Conservation (phyloP, 2,329 filamentous ascomycete species). For the Sclerotinia minor region DNA sequence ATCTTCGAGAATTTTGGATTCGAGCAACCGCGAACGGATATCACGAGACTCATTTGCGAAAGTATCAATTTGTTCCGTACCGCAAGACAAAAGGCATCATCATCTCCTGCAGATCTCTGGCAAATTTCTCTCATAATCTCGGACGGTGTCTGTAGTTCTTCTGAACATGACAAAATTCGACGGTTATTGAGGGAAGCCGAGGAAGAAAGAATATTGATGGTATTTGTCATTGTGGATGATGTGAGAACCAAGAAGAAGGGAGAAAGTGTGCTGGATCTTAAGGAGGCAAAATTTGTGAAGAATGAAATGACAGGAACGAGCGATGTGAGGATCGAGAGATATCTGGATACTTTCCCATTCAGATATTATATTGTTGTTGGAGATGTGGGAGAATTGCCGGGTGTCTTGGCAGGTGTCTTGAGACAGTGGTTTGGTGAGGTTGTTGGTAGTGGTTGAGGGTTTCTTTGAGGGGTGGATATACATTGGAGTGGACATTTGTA, state of each 20-base stretch:
- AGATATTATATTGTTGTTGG: constrained; percentile 95
- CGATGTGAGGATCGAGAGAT: constrained; percentile 79
- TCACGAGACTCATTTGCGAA: constrained; percentile 72
- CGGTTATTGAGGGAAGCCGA: constrained; percentile 82
- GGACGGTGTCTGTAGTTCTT: constrained; percentile 83
- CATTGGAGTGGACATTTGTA: not conserved
- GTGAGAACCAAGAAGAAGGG: constrained; percentile 52
- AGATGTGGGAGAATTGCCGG: constrained; percentile 86
- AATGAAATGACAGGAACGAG: constrained; percentile 58
- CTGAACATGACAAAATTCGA: constrained; percentile 78
- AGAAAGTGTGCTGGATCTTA: constrained; percentile 80
- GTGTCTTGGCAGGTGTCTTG: constrained; percentile 81
- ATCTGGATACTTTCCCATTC: constrained; percentile 95
- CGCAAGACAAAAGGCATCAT: constrained; percentile 58
- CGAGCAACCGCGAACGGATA: constrained; percentile 80
- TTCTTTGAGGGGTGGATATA: not conserved
- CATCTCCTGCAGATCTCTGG: constrained; percentile 74
- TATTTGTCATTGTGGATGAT: constrained; percentile 93
- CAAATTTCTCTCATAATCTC: constrained; percentile 91
- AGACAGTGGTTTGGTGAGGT: constrained; percentile 93
- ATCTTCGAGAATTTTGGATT: constrained; percentile 86
- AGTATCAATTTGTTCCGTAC: constrained; percentile 80
- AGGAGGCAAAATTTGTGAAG: constrained; percentile 78
- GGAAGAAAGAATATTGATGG: constrained; percentile 95
- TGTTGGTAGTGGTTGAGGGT: constrained; percentile 29